Base-by-base conservation (phyloP, 345 rosid species). In the Arabis alpina region DNA sequence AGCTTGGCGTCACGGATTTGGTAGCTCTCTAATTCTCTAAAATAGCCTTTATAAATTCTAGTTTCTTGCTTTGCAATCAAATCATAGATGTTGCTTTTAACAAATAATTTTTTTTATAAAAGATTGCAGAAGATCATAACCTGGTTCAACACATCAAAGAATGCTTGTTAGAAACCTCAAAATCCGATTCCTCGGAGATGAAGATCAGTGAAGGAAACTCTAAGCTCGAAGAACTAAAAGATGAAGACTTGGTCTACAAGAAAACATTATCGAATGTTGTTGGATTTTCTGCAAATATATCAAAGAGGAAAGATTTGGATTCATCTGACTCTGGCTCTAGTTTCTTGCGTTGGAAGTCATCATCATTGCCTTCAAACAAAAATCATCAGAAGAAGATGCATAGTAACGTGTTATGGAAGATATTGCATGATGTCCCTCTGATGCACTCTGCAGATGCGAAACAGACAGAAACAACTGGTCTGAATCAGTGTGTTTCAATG, bases 1-100 rank as follows among this genome's bases (percentile, higher is more conserved):
- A 90, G 82, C 80, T 90, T 7, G 96, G 96, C 15, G 81, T 80
- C 59, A 86, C 93, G 30, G 87, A 86, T 61, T 65, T 83, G 83
- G 96, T 90, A 84, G 24, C 24, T 4, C 40, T 73, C 55, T 36
- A 2, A n/a, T 47, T 24, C 14, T 16, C 41, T 54, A 6, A 32
- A 32, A 15, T 3, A 36, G 8, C 19, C 49, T 32, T 5, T 54
- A 24, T 4, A 27, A 55, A 36, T 6, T 27, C 41, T 49, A 8
- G 3, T 41, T 63, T n/a, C 30, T 61, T 42, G 23, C 28, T 25
- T 16, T 5, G 4, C 55, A 16, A 14, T 16, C 4, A 48, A 63
- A 5, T 44, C 24, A 43, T 44, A 61, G 11, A 25, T n/a, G 8
- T 66, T 30, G 32, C 7, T 42, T 54, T 71, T 61, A 50, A 68